Base-by-base conservation (phyloP, 2,329 filamentous ascomycete species). In the Scedosporium apiospermum region DNA sequence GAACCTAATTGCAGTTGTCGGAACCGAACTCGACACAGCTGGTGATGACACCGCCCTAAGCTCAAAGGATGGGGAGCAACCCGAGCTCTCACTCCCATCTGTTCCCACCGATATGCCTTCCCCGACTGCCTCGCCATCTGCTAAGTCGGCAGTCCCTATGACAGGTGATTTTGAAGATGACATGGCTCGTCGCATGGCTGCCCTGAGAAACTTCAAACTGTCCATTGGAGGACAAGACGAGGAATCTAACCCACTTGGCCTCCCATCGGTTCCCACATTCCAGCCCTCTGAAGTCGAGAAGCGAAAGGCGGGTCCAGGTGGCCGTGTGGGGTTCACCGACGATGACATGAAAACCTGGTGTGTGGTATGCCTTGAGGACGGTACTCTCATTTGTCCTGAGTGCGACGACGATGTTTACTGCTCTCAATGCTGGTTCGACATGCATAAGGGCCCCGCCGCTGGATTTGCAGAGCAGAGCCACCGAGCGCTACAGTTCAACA, bases 291-390 rank as follows among this genome's bases (percentile, higher is more conserved):
- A 78, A 2, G 67, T 73, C 16, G 74, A 73, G n/a, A 72, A 75
- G 4, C 70, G 18, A 42, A 34, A 44, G 38, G 23, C n/a, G 23
- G 41, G 41, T 3, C 60, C 38, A 9, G 51, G 34, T 6, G 60
- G 60, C 1, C 34, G 60, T 12, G 51, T 34, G 21, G 53, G 60
- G 58, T 85, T 81, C 69, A 84, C 86, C 0, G 88, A 93, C 67
- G 87, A 88, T 41, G 89, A 93, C 68, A 80, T 88, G 65, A 85
- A 88, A 51, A 84, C 81, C 1, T 96, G 90, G 90, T 96, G 91
- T 71, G 83, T 87, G 38, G 91, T 95, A 9, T 96, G 91, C 71
- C 85, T 88, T 57, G 89, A 91, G 64, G 89, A 95, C 69, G 90
- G 88, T 0, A 86, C 85, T 3, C 75, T 95, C 30, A 80, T 81